Conservation (phyloP, 1,284 basidiomycete species). For the Pseudozyma pruni region DNA sequence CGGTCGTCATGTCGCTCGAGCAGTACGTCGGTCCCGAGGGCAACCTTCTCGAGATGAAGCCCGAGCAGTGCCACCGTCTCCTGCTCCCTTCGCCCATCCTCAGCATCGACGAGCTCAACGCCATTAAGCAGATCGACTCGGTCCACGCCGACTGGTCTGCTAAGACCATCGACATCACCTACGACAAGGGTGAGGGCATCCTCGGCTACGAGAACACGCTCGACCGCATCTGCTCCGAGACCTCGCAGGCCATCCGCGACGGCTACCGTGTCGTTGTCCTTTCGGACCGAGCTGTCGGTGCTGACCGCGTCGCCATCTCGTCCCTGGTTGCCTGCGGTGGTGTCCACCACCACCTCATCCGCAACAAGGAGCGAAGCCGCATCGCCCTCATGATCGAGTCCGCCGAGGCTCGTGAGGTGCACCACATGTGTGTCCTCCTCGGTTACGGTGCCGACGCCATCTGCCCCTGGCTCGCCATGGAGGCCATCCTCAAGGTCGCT, state of each 20-base stretch:
- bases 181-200: conserved; percentile 59
- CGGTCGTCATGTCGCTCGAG: conserved; percentile 66
- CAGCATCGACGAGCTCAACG: conserved; percentile 60
- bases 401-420: conserved; percentile 65
- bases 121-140: conserved; percentile 59
- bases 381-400: conserved; percentile 64
- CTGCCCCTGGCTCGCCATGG: conserved; percentile 65
- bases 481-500: conserved; percentile 64
- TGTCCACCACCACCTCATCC: conserved; percentile 66
- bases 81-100: conserved; percentile 60
- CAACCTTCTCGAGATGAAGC: conserved; percentile 64
- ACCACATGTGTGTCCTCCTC: conserved; percentile 65
- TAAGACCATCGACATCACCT: conserved; percentile 64
- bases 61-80: conserved; percentile 63
- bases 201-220: conserved; percentile 61
- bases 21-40: conserved; percentile 66
- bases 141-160: conserved; percentile 59
- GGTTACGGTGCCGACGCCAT: conserved; percentile 67
- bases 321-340: conserved; percentile 64
- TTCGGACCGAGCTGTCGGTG: conserved; percentile 60
- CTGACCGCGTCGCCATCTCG: conserved; percentile 61
- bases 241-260: conserved; percentile 60
- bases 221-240: conserved; percentile 63
- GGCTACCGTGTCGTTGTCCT: conserved; percentile 59
- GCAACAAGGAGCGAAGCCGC: conserved; percentile 64